A percentile compares a stretch with the other conserved stretches of the same genome.
Evolutionary conservation across 352 stramenopile genomes (phyloP).

Genomic region (Phytophthora sojae): DNA sequence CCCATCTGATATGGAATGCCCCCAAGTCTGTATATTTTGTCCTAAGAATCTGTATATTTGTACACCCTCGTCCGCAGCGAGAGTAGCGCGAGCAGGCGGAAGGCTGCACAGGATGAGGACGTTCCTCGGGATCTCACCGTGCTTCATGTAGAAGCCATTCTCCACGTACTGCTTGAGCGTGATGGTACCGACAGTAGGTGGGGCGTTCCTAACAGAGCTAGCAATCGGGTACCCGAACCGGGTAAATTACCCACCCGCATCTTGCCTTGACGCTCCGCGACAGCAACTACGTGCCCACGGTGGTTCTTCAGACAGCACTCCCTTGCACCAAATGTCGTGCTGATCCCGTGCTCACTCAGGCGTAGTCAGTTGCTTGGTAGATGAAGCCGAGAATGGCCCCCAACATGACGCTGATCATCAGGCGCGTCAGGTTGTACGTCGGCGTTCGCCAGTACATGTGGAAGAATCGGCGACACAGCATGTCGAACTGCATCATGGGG

Average conservation of each 20-base stretch:
- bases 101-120: no score
- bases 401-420: conserved; percentile 76
- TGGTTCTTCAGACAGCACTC: background rate
- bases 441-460: conserved; percentile 89
- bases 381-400: conserved; percentile 79
- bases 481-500: conserved; percentile 35
- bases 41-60: background rate
- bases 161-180: no score
- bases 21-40: background rate
- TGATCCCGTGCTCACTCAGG: conserved; percentile 6
- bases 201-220: no score
- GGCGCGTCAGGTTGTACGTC: conserved; percentile 83
- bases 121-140: no score
- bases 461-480: conserved; percentile 65
- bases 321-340: background rate
- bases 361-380: conserved; percentile 68
- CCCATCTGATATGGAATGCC: background rate
- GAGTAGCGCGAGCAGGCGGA: no score
- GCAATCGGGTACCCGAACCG: no score
- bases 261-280: no score
- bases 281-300: background rate
- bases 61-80: background rate
- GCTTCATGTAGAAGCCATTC: no score
- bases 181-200: no score
- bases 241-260: no score